Evolutionary conservation across 2,329 filamentous ascomycete species (phyloP), one percentile per base, ranked within the genome.

Genomic region (Colletotrichum spaethianum): DNA sequence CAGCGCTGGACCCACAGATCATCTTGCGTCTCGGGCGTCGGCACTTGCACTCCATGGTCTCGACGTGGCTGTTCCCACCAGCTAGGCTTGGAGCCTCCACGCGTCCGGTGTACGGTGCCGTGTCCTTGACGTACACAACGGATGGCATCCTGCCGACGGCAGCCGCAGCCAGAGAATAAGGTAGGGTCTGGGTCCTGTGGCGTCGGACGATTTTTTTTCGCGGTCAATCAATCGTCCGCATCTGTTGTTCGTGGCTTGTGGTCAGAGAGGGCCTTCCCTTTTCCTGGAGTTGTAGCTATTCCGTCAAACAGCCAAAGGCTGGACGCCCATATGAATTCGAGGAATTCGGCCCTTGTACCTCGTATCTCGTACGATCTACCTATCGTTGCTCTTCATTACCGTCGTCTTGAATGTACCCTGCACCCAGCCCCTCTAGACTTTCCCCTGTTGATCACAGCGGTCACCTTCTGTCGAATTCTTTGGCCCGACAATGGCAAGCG

Each of bases 231-330:
- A 40, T 28, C 23, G 40, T 60, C 59, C 59, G 60, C 60, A 55
- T 64, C 53, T 63, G 66, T 53, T 53, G 44, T 60, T 46, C 55
- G 65, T 63, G 59, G 55, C 59, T 69, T 70, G 16, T 46, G 23
- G 9, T 16, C 20, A 44, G 16, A 50, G n/a, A n/a, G n/a, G 59
- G 23, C 65, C 33, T 16, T 55, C 31, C 46, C 8, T 20, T 23
- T 31, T 26, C 28, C 33, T 56, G 53, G 46, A 38, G 53, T 59
- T 46, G 20, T 44, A 46, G 46, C 40, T 56, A 14, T 28, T 31
- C n/a, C 26, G 14, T 42, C 23, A 57, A 59, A 16, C 44, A 23
- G 14, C 38, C 46, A 11, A 11, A n/a, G 26, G 26, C 60, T 46
- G 31, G 26, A 18, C 44, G 65, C 53, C 53, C 16, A 63, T 48